Conservation (phyloP, 768 basidiomycete genomes). For the Boletus coccyginus region DNA sequence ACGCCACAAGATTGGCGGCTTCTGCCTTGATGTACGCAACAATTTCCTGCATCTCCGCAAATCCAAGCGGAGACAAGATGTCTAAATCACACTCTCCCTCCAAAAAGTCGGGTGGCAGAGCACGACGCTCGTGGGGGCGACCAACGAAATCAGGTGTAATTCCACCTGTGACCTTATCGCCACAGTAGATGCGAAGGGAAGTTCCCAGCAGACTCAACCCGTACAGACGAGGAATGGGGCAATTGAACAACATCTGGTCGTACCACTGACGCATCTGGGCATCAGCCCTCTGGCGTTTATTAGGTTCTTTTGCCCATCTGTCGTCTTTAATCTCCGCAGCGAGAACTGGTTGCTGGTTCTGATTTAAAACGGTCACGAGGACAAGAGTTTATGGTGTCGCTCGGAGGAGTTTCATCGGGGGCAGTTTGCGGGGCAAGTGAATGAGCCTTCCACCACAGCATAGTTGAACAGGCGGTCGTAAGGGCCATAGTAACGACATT, state of each 20-base stretch:
- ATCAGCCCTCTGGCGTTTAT: slow-evolving; percentile 30
- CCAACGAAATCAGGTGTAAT: slow-evolving; percentile 22
- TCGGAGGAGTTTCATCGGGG: slow-evolving; percentile 1
- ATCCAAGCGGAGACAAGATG: slow-evolving; percentile 34
- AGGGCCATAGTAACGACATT: slow-evolving; percentile 36
- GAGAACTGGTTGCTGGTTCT: slow-evolving; percentile 30
- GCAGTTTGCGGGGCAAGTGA: slow-evolving; percentile 32
- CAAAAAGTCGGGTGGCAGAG: slow-evolving; percentile 18
- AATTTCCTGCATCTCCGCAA: slow-evolving; percentile 34
- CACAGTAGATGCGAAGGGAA: slow-evolving; percentile 38
- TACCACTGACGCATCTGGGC: slow-evolving; percentile 31
- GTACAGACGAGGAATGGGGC: slow-evolving; percentile 31
- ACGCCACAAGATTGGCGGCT: background rate
- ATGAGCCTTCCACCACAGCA: slow-evolving; percentile 26
- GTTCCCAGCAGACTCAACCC: slow-evolving; percentile 28
- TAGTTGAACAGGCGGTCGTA: slow-evolving; percentile 40
- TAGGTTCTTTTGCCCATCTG: slow-evolving; percentile 23
- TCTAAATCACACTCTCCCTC: slow-evolving; percentile 33
- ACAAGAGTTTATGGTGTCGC: background rate
- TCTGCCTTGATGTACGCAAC: background rate
- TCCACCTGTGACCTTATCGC: slow-evolving; percentile 23
- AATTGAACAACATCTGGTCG: slow-evolving; percentile 29
- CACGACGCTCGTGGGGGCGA: slow-evolving; percentile 16
- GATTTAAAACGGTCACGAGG: slow-evolving; percentile 32
- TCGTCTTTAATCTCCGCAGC: slow-evolving; percentile 35